Evolutionary conservation across 2,329 filamentous ascomycete genomes (phyloP).

Genomic region (Hypoxylon sp.): DNA sequence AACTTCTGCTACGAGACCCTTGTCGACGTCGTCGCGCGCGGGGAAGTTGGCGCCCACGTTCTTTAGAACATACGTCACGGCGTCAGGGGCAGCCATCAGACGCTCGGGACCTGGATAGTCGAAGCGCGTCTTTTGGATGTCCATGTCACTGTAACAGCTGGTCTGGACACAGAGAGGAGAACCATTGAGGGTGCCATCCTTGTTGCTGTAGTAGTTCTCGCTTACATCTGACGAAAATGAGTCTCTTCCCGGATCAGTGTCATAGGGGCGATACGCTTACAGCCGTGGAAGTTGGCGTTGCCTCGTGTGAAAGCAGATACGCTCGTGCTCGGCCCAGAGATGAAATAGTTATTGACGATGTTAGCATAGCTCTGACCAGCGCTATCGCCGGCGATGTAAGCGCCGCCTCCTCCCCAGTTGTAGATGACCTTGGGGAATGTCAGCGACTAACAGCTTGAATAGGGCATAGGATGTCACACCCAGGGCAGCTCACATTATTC

Average conservation of each 20-base stretch:
- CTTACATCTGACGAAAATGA: constrained; percentile 55
- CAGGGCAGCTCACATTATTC: constrained; percentile 53
- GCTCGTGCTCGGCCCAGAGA: constrained; percentile 64
- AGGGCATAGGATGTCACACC: not conserved
- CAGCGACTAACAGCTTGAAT: constrained; percentile 44
- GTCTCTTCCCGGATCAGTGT: not conserved
- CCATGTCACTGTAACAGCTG: constrained; percentile 62
- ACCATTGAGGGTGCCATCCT: constrained; percentile 63
- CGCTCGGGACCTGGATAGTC: constrained; percentile 59
- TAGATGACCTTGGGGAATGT: constrained; percentile 60
- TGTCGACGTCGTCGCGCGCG: constrained; percentile 60
- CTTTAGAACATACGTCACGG: constrained; percentile 56
- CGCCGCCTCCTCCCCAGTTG: constrained; percentile 67
- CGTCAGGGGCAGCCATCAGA: constrained; percentile 55
- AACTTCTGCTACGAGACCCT: constrained; percentile 58
- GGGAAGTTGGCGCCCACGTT: constrained; percentile 58
- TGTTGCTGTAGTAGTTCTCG: constrained; percentile 63
- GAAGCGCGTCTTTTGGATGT: constrained; percentile 56
- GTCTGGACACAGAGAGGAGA: constrained; percentile 57
- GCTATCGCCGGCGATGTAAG: constrained; percentile 67
- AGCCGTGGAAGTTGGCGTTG: constrained; percentile 66
- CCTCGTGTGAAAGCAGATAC: constrained; percentile 66
- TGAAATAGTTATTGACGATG: constrained; percentile 69
- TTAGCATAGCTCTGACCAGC: constrained; percentile 61
- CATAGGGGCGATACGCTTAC: constrained; percentile 41